These are phyloP conservation scores for Striga asiatica DNA, from an alignment of 257 asterid genomes.

Conservation along the genomic window DNA sequence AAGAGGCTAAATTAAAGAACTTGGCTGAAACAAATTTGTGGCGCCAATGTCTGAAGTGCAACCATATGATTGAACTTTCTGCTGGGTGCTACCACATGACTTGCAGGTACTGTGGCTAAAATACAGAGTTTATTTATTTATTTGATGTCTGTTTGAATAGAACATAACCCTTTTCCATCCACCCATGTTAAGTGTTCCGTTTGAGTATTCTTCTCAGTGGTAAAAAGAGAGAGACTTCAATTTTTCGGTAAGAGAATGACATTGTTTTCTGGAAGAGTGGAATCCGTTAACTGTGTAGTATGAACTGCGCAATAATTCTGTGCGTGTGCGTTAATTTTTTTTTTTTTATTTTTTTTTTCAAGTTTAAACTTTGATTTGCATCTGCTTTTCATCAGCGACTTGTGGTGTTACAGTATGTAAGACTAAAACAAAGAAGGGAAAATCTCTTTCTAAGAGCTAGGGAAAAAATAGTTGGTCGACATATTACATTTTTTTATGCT, in stretches of 20 bases:
- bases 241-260: background rate
- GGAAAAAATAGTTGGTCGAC: background rate
- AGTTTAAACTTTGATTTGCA: no score
- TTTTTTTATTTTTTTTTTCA: no score
- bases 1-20: constrained; percentile 44
- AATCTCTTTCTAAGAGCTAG: background rate
- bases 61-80: constrained; percentile 50
- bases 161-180: background rate
- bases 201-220: background rate
- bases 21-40: constrained; percentile 40
- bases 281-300: background rate
- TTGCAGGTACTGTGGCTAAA: constrained; percentile 39
- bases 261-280: background rate
- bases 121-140: background rate
- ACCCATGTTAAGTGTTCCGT: background rate
- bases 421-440: background rate
- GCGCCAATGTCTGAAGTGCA: constrained; percentile 59
- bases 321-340: background rate
- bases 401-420: background rate
- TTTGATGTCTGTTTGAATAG: no score
- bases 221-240: background rate
- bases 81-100: constrained; percentile 61
- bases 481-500: background rate
- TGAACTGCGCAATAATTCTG: background rate
- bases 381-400: no score